Base-by-base conservation (phyloP, 2,329 filamentous ascomycete genomes). In the Didymella lethalis region DNA sequence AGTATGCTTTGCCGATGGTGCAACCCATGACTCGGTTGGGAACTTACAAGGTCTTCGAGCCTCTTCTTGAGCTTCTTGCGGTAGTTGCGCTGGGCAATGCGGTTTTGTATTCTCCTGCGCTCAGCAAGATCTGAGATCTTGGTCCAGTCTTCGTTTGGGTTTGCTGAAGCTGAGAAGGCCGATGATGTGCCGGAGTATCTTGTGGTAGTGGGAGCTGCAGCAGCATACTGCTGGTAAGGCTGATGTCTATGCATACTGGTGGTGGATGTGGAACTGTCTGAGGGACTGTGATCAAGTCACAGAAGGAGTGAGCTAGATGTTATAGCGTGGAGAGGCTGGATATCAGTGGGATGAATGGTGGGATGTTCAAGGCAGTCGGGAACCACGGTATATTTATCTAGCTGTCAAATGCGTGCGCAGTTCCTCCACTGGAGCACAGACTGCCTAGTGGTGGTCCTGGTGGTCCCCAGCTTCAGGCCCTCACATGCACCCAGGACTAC, bases 71-170 rank as follows among this genome's bases (percentile, higher is more conserved):
- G 88, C 87, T 94, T 94, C 87, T 94, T 94, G 85, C 91, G 93
- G 82, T 97, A 97, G 83, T 97, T 97, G 73, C 93, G 90, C 81
- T 98, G 94, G 68, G 94, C 94, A 84, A 98, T 97, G 69, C 94
- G 89, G 82, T 98, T 98, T 81, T 98, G 93, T 82, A 97, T 97
- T 75, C 93, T 87, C 72, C 93, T 85, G 74, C 95, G 89, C 81
- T 98, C 94, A 50, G 93, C 94, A 60, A 98, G 88, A 79, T 98
- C 94, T 57, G 94, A 96, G 77, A 98, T 97, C 87, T 97, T 96
- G 75, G 94, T 97, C 94, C 94, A 98, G 82, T 98, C 94, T 81
- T 98, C 94, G 75, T 97, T 93, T 54, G 94, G 91, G 78, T 96
- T 96, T 70, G 93, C 94, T 64, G 92, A 96, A 71, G 90, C 90